Evolutionary conservation across 331 rosid species (phyloP), one percentile per base, ranked within the genome.

Genomic region (Spiraea crenata): DNA sequence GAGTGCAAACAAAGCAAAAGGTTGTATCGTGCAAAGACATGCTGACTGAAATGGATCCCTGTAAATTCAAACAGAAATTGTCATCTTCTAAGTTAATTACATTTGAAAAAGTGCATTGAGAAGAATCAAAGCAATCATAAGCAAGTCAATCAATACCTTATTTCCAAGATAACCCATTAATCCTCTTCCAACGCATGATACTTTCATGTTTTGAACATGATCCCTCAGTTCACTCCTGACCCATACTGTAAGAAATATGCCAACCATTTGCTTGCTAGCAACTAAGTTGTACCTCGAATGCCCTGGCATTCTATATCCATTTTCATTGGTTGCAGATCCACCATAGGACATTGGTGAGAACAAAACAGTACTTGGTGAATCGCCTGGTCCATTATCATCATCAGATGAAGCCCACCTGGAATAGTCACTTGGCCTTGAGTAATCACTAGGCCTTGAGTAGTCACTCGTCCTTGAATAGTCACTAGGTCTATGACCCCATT

Each of bases 261-360:
- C 98, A 75, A 95, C 99, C 99, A 95, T 95, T 86, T 95, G 99
- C 83, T 95, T 95, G 77, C 98, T 91, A 14, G 96, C 98, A 64
- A 92, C 99, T 54, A 95, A 90, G 85, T 97, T 91, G 84, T 95
- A 95, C 79, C 96, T 87, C 8, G 96, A 89, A 73, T 75, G 85
- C 77, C 89, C 95, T 5, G 90, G 95, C 86, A 89, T 86, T 81
- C 87, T 75, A 78, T 81, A 84, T 70, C 96, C 98, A 50, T 87
- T 97, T 55, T 93, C 98, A 75, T 82, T 92, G 14, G 89, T 61
- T 60, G 85, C 79, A 60, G 85, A 80, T 83, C 89, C 92, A 42
- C 93, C 84, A 59, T 79, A 84, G 34, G 99, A 92, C 90, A 86
- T 82, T 38, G 99, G 98, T 2, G 99, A 91, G 77, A 74, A 84